Evolutionary conservation across 2,329 filamentous ascomycete species (phyloP).

Genomic region (Ophiostoma pallidulum): DNA sequence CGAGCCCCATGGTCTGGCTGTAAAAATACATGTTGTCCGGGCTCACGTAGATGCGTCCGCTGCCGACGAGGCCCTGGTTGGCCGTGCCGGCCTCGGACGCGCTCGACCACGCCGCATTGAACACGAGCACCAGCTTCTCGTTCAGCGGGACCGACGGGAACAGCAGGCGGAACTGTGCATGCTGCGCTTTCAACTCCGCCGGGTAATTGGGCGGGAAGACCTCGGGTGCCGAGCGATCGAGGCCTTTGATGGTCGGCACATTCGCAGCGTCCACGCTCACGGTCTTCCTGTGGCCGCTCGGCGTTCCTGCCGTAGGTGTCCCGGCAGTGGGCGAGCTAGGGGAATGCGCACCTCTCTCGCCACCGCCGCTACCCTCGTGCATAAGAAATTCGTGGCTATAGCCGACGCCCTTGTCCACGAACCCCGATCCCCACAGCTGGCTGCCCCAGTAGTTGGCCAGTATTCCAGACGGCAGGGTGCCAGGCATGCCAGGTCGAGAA

Average conservation of each 20-base stretch:
- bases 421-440: conserved; percentile 55
- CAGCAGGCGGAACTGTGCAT: conserved; percentile 84
- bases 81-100: conserved; percentile 35
- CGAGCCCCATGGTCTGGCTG: conserved; percentile 84
- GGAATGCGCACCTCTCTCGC: conserved; percentile 20
- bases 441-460: conserved; percentile 94
- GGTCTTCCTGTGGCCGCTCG: conserved; percentile 33
- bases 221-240: conserved; percentile 37
- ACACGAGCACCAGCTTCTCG: conserved; percentile 83
- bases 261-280: conserved; percentile 33
- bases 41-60: conserved; percentile 78
- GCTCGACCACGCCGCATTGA: conserved; percentile 75
- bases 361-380: conserved; percentile 11
- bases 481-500: conserved; percentile 48
- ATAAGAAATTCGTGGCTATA: too few relatives aligned
- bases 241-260: conserved; percentile 19
- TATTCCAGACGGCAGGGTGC: conserved; percentile 71
- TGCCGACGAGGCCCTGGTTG: conserved; percentile 47
- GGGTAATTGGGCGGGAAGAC: conserved; percentile 71
- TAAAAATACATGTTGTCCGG: conserved; percentile 89
- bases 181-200: conserved; percentile 69
- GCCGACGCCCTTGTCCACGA: conserved; percentile 8
- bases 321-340: not conserved
- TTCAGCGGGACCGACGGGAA: conserved; percentile 71
- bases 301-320: conserved; percentile 20